phyloP scores from a whole-genome alignment of 306 rosid genomes.

The Acacia confusa region DNA sequence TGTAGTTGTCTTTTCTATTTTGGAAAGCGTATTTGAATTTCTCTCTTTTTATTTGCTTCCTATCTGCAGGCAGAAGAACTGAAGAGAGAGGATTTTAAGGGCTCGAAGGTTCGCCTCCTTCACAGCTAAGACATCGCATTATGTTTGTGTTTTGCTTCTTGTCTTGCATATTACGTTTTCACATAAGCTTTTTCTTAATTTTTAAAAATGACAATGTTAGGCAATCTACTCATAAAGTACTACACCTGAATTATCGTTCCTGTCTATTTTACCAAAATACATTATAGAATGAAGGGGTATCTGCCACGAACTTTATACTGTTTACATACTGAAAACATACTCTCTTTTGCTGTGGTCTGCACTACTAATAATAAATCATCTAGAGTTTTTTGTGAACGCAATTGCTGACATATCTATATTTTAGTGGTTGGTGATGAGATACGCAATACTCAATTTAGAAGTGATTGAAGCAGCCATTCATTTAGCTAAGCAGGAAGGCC shows the following conservation, averaged over 20 bases:
- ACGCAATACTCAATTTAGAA: conserved; percentile 70
- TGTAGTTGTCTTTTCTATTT: background rate
- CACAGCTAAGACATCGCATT: background rate
- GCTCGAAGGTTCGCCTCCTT: conserved; percentile 72
- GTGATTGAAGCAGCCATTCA: conserved; percentile 80
- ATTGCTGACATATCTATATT: conserved; percentile 38
- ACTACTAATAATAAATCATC: conserved; percentile 31
- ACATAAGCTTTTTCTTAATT: background rate
- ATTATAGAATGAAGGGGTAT: conserved; percentile 4
- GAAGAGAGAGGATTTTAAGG: conserved; percentile 77
- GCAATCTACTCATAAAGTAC: background rate
- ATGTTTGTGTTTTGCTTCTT: background rate
- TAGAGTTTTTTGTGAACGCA: conserved; percentile 34
- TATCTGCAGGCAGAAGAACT: conserved; percentile 68
- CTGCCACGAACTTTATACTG: conserved; percentile 11
- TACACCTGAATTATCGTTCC: conserved; percentile 14
- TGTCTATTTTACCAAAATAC: background rate
- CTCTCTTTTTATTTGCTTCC: conserved; percentile 1
- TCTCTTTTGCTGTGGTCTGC: conserved; percentile 19
- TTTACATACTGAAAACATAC: conserved; percentile 11
- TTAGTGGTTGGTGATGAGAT: conserved; percentile 93
- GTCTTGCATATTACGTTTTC: conserved; percentile 2
- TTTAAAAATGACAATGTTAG: background rate
- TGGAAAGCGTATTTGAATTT: background rate
- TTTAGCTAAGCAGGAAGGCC: conserved; percentile 84